phyloP scores from a whole-genome alignment of 176 grass and related monocot species.

The Rhynchospora tenuis region DNA sequence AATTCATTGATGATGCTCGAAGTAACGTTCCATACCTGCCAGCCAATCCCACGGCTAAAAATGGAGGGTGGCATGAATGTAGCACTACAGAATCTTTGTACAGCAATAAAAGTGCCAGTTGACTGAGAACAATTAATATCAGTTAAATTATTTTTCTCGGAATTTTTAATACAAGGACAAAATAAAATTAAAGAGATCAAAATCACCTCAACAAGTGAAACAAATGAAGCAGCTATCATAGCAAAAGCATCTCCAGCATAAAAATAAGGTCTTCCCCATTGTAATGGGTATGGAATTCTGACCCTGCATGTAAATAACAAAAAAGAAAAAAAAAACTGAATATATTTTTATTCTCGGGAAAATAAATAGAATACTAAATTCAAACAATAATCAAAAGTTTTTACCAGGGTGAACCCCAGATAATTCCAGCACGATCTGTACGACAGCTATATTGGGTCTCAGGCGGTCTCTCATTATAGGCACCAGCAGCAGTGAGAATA shows the following conservation, averaged over 20 bases:
- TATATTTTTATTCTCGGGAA: not conserved
- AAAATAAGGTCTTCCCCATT: slow-evolving; percentile 89
- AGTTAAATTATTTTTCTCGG: not conserved
- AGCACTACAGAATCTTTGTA: slow-evolving; percentile 65
- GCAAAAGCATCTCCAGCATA: slow-evolving; percentile 65
- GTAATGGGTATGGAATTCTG: slow-evolving; percentile 91
- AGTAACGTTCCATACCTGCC: slow-evolving; percentile 49
- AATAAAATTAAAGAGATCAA: not conserved
- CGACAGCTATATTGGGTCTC: slow-evolving; percentile 69
- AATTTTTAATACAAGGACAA: slow-evolving; percentile 9
- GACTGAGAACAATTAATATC: slow-evolving; percentile 49
- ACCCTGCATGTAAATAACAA: slow-evolving; percentile 53
- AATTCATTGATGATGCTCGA: not conserved
- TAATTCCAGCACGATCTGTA: slow-evolving; percentile 73
- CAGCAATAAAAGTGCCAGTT: slow-evolving; percentile 61
- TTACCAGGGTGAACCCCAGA: slow-evolving; percentile 65
- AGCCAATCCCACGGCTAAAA: slow-evolving; percentile 82
- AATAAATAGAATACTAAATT: not conserved
- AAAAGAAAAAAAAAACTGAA: not conserved
- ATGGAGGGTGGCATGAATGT: slow-evolving; percentile 73
- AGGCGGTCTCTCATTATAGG: slow-evolving; percentile 47
- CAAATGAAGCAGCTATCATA: slow-evolving; percentile 93
- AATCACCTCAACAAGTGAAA: slow-evolving; percentile 71
- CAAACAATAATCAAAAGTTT: not conserved
- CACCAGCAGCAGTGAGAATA: slow-evolving; percentile 81